Evolutionary conservation across 106 monocot genomes (phyloP), one percentile per base, ranked within the genome.

Genomic region (Platanthera guangdongensis): DNA sequence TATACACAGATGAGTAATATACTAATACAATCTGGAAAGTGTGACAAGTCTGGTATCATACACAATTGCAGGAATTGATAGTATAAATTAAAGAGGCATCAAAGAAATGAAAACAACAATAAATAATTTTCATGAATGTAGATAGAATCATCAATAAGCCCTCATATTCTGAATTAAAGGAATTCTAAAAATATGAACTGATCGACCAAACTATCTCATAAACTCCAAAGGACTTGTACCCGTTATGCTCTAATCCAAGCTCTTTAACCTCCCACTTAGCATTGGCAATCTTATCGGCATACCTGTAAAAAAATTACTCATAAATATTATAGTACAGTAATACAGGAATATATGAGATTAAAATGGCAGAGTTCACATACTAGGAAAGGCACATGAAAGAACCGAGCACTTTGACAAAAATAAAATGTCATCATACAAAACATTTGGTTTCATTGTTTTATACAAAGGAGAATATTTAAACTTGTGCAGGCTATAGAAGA

Each of bases 211-310:
- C 12, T 12, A 70, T 47, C 47, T 70, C 70, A 48, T n/a, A 16
- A 70, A 30, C 46, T 16, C n/a, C 70, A 9, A 12, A 47, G 54
- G 18, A 67, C 21, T 75, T 84, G 32, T 84, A 91, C 96, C 93
- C 89, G 69, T 93, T 97, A 81, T 97, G 96, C 75, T 97, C 93
- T 50, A 97, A 59, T 4, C 96, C 96, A 77, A 97, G 93, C 51
- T 97, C 96, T 79, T 97, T 97, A n/a, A 97, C 85, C 83, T 97
- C 96, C 96, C 93, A 91, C 75, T 97, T 97, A 21, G 91, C 87
- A 84, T 87, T 94, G 73, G 93, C 91, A 69, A 97, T 88, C 73
- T 86, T 93, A 81, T 93, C 93, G 57, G 82, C 82, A 83, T 97
- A 93, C 75, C 93, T 97, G 87, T 13, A 50, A 51, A 19, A 32